A percentile compares a stretch with the other conserved stretches of the same genome.
Conservation (phyloP, 331 rosid species). For the Acacia concinna region DNA sequence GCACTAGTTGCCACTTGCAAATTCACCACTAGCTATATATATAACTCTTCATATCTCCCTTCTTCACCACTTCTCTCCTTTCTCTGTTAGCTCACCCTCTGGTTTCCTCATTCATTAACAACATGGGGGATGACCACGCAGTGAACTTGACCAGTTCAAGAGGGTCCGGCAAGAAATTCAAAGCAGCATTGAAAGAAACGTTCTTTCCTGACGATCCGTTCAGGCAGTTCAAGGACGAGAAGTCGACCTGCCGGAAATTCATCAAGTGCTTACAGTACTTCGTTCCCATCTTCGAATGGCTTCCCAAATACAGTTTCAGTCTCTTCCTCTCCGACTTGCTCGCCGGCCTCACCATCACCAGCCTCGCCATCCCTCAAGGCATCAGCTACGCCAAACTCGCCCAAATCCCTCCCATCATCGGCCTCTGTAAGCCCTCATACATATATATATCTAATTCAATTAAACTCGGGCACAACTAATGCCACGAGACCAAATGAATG, state of each 20-base stretch:
- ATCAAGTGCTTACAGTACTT: conserved; percentile 57
- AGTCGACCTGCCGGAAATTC: not conserved
- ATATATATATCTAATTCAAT: not conserved
- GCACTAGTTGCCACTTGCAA: not conserved
- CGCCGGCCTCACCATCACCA: conserved; percentile 84
- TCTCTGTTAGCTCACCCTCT: no score
- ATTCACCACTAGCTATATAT: not conserved
- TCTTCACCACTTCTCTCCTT: not conserved
- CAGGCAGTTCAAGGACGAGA: conserved; percentile 41
- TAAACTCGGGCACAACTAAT: no score
- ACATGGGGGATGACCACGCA: conserved; percentile 5
- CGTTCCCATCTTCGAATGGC: conserved; percentile 73
- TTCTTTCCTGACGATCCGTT: conserved; percentile 88
- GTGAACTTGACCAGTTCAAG: conserved; percentile 57
- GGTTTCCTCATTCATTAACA: no score
- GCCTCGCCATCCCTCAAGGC: conserved; percentile 95
- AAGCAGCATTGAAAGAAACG: conserved; percentile 61
- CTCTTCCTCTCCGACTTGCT: conserved; percentile 56
- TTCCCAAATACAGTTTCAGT: conserved; percentile 49
- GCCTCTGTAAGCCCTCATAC: conserved; percentile 63
- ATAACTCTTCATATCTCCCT: not conserved
- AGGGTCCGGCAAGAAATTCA: conserved; percentile 36
- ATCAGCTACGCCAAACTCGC: conserved; percentile 89
- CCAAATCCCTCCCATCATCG: conserved; percentile 65
- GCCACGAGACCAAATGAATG: no score